phyloP scores from a whole-genome alignment of 352 stramenopile species.

The Aphanomyces astaci region DNA sequence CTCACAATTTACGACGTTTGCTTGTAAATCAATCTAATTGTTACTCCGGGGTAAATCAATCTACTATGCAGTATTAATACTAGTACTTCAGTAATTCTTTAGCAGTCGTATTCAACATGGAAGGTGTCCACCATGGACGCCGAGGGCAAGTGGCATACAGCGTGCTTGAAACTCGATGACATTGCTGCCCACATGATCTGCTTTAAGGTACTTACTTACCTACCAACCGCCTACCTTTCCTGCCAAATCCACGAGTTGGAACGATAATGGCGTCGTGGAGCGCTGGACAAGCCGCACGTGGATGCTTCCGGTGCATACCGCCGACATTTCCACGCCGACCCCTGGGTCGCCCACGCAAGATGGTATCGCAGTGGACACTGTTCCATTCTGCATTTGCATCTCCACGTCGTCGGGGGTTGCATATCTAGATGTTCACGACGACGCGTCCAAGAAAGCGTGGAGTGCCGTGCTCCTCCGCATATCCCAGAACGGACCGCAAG shows the following conservation, averaged over 20 bases:
- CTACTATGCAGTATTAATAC: too few relatives aligned
- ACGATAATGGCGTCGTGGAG: background rate
- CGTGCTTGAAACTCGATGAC: slow-evolving; percentile 56
- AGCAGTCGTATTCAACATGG: too few relatives aligned
- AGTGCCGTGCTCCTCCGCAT: slow-evolving; percentile 39
- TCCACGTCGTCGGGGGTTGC: slow-evolving; percentile 30
- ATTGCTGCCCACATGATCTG: slow-evolving; percentile 53
- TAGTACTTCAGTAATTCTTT: too few relatives aligned
- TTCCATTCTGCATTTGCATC: slow-evolving; percentile 46
- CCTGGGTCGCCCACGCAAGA: slow-evolving; percentile 41
- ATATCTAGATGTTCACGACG: slow-evolving; percentile 32
- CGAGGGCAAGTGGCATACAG: slow-evolving; percentile 33
- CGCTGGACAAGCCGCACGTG: slow-evolving; percentile 39
- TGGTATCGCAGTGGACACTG: slow-evolving; percentile 39
- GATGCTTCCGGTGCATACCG: slow-evolving; percentile 37
- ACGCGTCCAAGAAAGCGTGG: slow-evolving; percentile 48
- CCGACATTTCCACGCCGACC: slow-evolving; percentile 50
- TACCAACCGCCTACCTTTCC: background rate
- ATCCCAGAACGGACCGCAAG: slow-evolving; percentile 36
- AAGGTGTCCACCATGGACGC: background rate
- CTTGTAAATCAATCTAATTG: too few relatives aligned
- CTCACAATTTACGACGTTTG: too few relatives aligned
- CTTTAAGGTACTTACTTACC: slow-evolving; percentile 26
- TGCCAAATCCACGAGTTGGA: background rate
- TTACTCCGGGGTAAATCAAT: too few relatives aligned